Evolutionary conservation across 805 yeast genomes (phyloP).

Genomic region (Priceomyces carsonii): DNA sequence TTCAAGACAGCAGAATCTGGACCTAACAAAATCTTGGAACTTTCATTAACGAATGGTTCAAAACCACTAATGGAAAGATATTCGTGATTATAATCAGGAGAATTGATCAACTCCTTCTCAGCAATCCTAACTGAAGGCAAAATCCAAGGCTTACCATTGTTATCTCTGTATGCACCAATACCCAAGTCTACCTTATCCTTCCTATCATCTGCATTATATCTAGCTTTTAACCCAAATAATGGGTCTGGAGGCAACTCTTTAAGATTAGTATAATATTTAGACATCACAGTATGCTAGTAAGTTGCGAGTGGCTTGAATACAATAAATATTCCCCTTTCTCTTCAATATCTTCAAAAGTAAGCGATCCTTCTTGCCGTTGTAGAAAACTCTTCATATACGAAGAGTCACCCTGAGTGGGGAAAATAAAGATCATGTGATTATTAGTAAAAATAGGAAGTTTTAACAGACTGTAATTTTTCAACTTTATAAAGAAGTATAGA

Average conservation of each 20-base stretch:
- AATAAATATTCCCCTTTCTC: no score
- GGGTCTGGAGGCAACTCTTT: constrained; percentile 82
- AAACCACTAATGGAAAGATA: constrained; percentile 83
- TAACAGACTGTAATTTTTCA: no score
- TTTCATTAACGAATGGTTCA: constrained; percentile 63
- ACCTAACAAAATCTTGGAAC: constrained; percentile 75
- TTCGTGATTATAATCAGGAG: constrained; percentile 76
- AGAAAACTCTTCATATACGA: no score
- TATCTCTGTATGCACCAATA: constrained; percentile 78
- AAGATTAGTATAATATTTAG: constrained; percentile 48
- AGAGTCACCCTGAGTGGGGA: no score
- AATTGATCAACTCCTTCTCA: constrained; percentile 60
- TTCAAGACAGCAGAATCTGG: constrained; percentile 51
- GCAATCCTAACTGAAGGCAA: constrained; percentile 69
- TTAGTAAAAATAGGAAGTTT: no score
- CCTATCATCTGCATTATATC: constrained; percentile 60
- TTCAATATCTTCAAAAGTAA: no score
- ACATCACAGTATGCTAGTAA: no score
- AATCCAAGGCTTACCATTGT: constrained; percentile 69
- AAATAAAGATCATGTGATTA: no score
- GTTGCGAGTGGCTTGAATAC: neutral
- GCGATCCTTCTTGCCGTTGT: no score
- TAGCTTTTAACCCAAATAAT: constrained; percentile 75
- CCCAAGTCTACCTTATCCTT: constrained; percentile 79
- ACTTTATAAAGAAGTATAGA: constrained; percentile 4